These are phyloP conservation scores for Coemansia sp. DNA, from an alignment of 192 early-diverging fungal genomes.

Conservation along the genomic window DNA sequence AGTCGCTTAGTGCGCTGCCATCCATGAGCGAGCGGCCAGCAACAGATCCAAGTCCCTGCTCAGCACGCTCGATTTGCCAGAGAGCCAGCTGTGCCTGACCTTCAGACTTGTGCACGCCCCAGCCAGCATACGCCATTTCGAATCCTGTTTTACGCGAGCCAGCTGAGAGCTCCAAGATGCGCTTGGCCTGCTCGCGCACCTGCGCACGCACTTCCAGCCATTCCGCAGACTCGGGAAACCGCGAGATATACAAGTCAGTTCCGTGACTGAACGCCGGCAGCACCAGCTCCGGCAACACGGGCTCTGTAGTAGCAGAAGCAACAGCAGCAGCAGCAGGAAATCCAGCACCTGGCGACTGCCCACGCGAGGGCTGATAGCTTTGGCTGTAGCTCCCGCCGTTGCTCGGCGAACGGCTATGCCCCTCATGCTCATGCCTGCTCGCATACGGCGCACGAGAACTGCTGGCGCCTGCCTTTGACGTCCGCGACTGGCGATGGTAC, in stretches of 20 bases:
- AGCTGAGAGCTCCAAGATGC: constrained; percentile 33
- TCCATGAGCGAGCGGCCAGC: constrained; percentile 26
- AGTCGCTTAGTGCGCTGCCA: constrained; percentile 12
- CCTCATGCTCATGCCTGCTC: constrained; percentile 27
- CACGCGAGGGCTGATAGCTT: constrained; percentile 24
- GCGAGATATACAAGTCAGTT: constrained; percentile 41
- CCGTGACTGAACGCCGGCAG: constrained; percentile 23
- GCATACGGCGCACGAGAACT: constrained; percentile 21
- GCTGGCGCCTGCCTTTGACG: constrained; percentile 26
- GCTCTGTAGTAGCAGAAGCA: constrained; percentile 3
- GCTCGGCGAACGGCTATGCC: constrained; percentile 30
- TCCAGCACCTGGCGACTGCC: constrained; percentile 27
- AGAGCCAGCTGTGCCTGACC: constrained; percentile 41
- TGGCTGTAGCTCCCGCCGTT: constrained; percentile 16
- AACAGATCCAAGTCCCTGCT: constrained; percentile 35
- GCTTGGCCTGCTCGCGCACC: constrained; percentile 36
- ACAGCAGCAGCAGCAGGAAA: not conserved
- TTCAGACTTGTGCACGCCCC: constrained; percentile 43
- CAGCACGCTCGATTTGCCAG: constrained; percentile 55
- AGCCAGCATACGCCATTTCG: constrained; percentile 34
- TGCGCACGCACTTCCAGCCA: constrained; percentile 42
- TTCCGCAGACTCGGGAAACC: constrained; percentile 23
- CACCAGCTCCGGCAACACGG: constrained; percentile 14
- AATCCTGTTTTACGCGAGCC: constrained; percentile 34
- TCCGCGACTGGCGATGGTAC: constrained; percentile 24